Evolutionary conservation across 306 rosid genomes (phyloP).

Genomic region (Styphnolobium japonicum): DNA sequence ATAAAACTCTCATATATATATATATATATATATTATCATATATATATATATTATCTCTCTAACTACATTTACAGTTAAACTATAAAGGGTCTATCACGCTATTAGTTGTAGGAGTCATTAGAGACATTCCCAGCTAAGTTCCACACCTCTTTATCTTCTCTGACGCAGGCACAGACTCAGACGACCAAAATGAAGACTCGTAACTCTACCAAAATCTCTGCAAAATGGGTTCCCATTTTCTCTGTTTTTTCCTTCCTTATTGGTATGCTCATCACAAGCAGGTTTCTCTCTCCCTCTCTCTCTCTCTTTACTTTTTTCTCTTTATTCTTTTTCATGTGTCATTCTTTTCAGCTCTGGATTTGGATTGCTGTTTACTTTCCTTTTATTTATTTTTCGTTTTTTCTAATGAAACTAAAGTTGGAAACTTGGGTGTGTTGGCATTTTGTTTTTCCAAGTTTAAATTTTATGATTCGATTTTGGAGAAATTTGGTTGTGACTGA

Average conservation of each 20-base stretch:
- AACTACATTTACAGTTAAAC: too few relatives aligned
- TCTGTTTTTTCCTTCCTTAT: constrained; percentile 57
- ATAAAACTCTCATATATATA: too few relatives aligned
- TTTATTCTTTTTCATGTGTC: neutral
- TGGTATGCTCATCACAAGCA: constrained; percentile 65
- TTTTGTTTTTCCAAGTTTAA: neutral
- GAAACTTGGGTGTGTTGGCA: neutral
- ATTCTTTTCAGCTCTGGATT: neutral
- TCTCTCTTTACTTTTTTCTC: neutral
- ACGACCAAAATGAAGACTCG: constrained; percentile 54
- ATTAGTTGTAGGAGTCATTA: neutral
- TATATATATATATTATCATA: too few relatives aligned
- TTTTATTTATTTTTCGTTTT: neutral
- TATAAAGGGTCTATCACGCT: too few relatives aligned
- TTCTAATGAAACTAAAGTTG: neutral
- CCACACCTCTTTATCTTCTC: neutral
- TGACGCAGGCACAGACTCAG: neutral
- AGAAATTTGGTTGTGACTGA: neutral
- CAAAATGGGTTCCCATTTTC: constrained; percentile 72
- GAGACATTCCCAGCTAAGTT: neutral
- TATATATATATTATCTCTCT: too few relatives aligned
- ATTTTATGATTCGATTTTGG: neutral
- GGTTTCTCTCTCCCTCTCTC: constrained; percentile 37
- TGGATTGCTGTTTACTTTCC: neutral
- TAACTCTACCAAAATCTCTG: constrained; percentile 46